Conservation (phyloP, 2,329 filamentous ascomycete species). For the Talaromyces sp. region DNA sequence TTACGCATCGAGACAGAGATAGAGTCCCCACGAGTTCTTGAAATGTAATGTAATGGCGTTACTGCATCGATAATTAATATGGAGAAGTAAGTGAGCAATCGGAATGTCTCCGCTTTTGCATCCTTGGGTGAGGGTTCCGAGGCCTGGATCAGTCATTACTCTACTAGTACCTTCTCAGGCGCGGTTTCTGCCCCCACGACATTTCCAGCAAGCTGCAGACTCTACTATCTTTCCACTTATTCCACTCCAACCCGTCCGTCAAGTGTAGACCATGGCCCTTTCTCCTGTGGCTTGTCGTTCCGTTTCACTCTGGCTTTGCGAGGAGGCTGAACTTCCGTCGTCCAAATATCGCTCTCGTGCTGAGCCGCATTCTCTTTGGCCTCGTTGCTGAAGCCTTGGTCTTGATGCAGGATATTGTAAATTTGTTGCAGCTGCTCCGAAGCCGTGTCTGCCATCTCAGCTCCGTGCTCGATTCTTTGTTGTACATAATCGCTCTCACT, state of each 20-base stretch:
- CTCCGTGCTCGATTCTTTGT: conserved; percentile 30
- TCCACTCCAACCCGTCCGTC: conserved; percentile 32
- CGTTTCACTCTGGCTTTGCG: conserved; percentile 21
- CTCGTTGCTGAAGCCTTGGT: conserved; percentile 26
- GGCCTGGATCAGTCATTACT: not conserved
- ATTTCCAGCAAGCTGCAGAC: not conserved
- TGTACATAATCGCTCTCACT: conserved; percentile 34
- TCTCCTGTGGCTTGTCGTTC: conserved; percentile 24
- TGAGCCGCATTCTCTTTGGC: conserved; percentile 19
- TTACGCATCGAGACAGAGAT: no score
- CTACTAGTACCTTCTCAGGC: no score
- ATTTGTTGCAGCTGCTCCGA: conserved; percentile 30
- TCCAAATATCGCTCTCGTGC: conserved; percentile 31
- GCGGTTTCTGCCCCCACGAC: no score
- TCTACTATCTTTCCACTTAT: not conserved
- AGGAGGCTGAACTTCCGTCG: conserved; percentile 28
- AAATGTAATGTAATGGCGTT: conserved; percentile 5
- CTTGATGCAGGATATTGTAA: conserved; percentile 35
- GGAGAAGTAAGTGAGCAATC: not conserved
- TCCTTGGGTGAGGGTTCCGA: conserved; percentile 5
- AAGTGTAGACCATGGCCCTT: conserved; percentile 38
- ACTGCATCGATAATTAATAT: not conserved
- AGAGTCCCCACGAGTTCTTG: not conserved
- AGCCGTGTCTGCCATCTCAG: conserved; percentile 30
- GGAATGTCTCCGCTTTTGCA: conserved; percentile 10